Evolutionary conservation across 192 early-diverging fungal species (phyloP).

Genomic region (Linnemannia hyalina): DNA sequence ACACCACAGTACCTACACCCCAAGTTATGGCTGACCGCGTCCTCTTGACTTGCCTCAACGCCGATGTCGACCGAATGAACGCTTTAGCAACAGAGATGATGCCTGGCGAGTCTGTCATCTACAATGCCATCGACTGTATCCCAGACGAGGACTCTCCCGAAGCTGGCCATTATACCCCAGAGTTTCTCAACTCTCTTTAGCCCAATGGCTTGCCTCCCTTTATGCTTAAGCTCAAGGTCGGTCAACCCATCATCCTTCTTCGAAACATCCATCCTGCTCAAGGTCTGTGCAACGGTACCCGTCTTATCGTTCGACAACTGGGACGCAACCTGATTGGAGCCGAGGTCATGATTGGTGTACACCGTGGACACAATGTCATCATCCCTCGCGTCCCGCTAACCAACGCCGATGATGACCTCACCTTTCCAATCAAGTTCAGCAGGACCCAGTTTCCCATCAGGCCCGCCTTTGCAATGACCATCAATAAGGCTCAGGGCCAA

Average conservation of each 20-base stretch:
- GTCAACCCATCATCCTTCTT: constrained; percentile 23
- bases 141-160: background rate
- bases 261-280: constrained; percentile 5
- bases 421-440: constrained; percentile 25
- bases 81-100: constrained; percentile 19
- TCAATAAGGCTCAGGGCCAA: constrained; percentile 43
- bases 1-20: background rate
- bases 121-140: constrained; percentile 8
- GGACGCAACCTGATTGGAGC: constrained; percentile 14
- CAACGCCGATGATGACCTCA: constrained; percentile 18
- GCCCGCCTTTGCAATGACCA: constrained; percentile 33
- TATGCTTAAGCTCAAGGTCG: constrained; percentile 21
- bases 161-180: constrained; percentile 11
- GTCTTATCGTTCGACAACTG: constrained; percentile 16
- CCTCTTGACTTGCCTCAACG: constrained; percentile 8
- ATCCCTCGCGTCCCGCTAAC: constrained; percentile 20
- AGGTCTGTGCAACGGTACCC: constrained; percentile 36
- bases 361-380: constrained; percentile 1
- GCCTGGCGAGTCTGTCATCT: background rate
- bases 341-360: constrained; percentile 16
- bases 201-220: constrained; percentile 18
- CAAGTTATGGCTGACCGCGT: constrained; percentile 14
- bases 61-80: constrained; percentile 11
- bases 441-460: constrained; percentile 32
- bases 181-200: constrained; percentile 27